Base-by-base conservation (phyloP, 108 stramenopile species). In the Skeletonema potamos region DNA sequence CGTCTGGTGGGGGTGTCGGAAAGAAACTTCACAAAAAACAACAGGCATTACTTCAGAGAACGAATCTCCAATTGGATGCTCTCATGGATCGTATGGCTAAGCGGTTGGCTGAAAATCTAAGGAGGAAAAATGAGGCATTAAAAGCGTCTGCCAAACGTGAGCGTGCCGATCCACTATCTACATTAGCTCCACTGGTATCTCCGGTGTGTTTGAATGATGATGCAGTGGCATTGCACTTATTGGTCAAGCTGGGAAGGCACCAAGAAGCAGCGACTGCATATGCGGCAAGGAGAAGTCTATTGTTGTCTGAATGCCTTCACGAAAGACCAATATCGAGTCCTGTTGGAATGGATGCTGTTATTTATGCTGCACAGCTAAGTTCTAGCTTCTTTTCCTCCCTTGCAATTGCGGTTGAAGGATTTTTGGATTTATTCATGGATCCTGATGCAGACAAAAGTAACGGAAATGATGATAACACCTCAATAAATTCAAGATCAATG, bases 301-400 rank as follows among this genome's bases (percentile, higher is more conserved):
- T 91, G 32, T 64, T 94, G 54, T 68, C 86, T 48, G 92, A 93
- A 74, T 85, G 88, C 68, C 84, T 93, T 28, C 83, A 93, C 60
- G 92, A 93, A 78, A 77, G 87, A 61, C 89, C 89, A 15, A 86
- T 93, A 27, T 85, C 89, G 9, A 65, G 64, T 39, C 70, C 76
- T 18, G 63, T 64, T 46, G 86, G 84, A 29, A 87, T 89, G 61
- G 92, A 93, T 56, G 76, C 89, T 56, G 92, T 91, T 17, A 93
- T 93, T 71, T 93, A 91, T 44, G 85, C 92, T 54, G 86, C 92
- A 24, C 92, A 93, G 73, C 74, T 93, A 10, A 93, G 92, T 56
- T 88, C 90, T 55, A 87, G 87, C 66, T 93, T 93, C 82, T 93
- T 93, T 74, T 89, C 89, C 9, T 87, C 85, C 28, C 84, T 93